phyloP scores from a whole-genome alignment of 305 asterid genomes.

The Vinca major region DNA sequence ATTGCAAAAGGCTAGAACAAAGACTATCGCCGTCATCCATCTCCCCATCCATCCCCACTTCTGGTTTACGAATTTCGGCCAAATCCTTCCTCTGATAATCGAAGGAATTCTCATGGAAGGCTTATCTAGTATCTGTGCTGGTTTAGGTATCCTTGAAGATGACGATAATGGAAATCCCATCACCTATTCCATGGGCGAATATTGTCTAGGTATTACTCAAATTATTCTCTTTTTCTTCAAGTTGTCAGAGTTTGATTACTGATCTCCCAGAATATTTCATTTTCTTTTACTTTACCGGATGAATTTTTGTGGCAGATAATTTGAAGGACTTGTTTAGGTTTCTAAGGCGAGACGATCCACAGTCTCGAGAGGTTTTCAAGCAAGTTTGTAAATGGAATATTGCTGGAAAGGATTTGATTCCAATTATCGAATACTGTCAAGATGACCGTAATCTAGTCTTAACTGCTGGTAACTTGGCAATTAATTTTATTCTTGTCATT shows the following conservation, averaged over 20 bases:
- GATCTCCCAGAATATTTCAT: neutral
- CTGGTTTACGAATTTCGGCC: neutral
- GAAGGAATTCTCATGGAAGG: conserved; percentile 47
- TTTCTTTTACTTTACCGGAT: neutral
- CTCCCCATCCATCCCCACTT: neutral
- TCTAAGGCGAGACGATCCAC: conserved; percentile 88
- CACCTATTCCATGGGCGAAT: conserved; percentile 55
- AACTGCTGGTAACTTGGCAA: conserved; percentile 46
- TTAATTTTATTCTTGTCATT: neutral
- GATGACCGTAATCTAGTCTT: conserved; percentile 74
- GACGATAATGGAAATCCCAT: conserved; percentile 55
- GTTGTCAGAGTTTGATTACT: neutral
- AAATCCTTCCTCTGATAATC: neutral
- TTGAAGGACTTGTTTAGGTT: conserved; percentile 86
- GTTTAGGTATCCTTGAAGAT: conserved; percentile 59
- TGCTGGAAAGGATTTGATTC: conserved; percentile 62
- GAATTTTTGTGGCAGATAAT: conserved; percentile 44
- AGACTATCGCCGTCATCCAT: neutral
- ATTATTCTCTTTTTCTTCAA: neutral
- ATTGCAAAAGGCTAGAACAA: neutral
- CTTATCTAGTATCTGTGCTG: conserved; percentile 63
- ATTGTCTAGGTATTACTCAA: conserved; percentile 47
- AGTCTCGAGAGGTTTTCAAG: conserved; percentile 83
- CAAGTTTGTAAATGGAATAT: conserved; percentile 87
- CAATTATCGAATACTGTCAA: conserved; percentile 58